Evolutionary conservation across 2,329 filamentous ascomycete genomes (phyloP), one percentile per base, ranked within the genome.

Genomic region (Sclerotinia minor): DNA sequence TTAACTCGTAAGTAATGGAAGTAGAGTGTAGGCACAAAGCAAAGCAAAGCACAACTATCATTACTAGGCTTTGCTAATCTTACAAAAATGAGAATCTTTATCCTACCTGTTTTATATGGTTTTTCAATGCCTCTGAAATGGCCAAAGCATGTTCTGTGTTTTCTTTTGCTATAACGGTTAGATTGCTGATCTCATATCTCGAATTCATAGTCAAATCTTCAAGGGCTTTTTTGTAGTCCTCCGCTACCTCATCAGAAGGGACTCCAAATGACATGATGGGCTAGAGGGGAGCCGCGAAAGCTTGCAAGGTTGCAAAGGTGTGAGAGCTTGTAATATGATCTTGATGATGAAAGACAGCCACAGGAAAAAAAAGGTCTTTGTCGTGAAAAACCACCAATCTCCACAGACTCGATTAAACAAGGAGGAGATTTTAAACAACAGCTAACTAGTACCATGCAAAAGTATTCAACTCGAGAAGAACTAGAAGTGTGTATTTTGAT

Each of bases 91-190:
- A 67, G 65, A 71, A 71, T 55, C 38, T 54, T 45, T 67, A 58
- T 69, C 92, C 86, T 92, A 97, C 95, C 85, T 91, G 91, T 80
- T 92, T 89, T 79, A 99, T 97, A 77, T 99, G 95, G 72, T 94
- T 91, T 78, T 96, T 92, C 74, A 99, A 82, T 60, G 92, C 92
- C 76, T 92, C 88, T 24, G 95, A 94, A 75, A 99, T 98, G 72
- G 91, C 92, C 79, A 96, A 87, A 47, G 95, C 95, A 82, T 97
- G 91, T 80, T 96, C 93, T 72, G 94, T 97, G 76, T 96, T 97
- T 80, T 99, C 95, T 79, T 96, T 92, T 69, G 95, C 95, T 80
- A 99, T 98, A 79, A 97, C 89, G 71, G 95, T 99, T 81, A 99
- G 81, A 81, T 96, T 98, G 84, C 91, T 94, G 79, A 99, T 99